Conservation (phyloP, 805 yeast genomes). For the Phaffomyces antillensis region DNA sequence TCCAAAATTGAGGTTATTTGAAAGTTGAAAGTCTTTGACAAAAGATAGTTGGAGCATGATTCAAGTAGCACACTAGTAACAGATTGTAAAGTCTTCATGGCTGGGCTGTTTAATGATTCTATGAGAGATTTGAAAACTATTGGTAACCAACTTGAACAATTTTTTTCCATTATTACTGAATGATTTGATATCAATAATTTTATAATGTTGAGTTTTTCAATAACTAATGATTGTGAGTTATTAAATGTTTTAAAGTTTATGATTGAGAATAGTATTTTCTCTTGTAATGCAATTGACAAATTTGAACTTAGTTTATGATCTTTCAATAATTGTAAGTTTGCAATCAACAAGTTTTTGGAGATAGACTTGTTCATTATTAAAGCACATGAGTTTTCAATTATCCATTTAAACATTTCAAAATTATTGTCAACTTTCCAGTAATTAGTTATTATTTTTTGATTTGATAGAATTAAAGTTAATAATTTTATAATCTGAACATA, state of each 20-base stretch:
- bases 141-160: slow-evolving; percentile 19
- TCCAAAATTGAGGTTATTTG: slow-evolving; percentile 13
- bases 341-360: slow-evolving; percentile 19
- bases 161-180: slow-evolving; percentile 23
- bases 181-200: slow-evolving; percentile 13
- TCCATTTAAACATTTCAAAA: slow-evolving; percentile 11
- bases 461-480: slow-evolving; percentile 12
- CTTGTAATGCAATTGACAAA: slow-evolving; percentile 11
- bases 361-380: slow-evolving; percentile 9
- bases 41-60: slow-evolving; percentile 5
- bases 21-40: slow-evolving; percentile 14
- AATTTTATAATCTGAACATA: slow-evolving; percentile 20
- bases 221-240: slow-evolving; percentile 15
- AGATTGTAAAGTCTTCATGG: slow-evolving; percentile 8
- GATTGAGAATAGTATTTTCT: slow-evolving; percentile 14
- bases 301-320: slow-evolving; percentile 14
- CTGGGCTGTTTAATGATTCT: neutral
- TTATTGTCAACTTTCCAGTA: slow-evolving; percentile 7
- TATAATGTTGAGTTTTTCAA: slow-evolving; percentile 18
- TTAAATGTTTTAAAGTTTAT: slow-evolving; percentile 17
- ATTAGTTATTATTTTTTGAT: slow-evolving; percentile 2
- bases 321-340: slow-evolving; percentile 20
- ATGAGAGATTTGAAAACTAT: slow-evolving; percentile 11
- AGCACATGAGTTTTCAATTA: slow-evolving; percentile 9
- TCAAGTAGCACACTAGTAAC: slow-evolving; percentile 2